Conservation (phyloP, 352 stramenopile genomes). For the Pythium rishiriense region DNA sequence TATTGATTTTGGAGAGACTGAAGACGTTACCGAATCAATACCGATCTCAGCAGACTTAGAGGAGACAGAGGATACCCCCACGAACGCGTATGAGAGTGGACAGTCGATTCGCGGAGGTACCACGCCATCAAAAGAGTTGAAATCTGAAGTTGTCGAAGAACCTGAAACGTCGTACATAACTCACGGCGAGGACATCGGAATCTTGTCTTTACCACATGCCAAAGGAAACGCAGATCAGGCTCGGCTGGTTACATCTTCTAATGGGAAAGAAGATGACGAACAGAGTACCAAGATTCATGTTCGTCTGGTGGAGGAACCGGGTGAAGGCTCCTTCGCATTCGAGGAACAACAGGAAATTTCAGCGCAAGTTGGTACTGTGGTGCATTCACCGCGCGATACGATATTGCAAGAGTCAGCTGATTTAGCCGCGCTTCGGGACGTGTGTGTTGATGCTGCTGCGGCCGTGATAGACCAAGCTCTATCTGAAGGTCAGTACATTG, state of each 20-base stretch:
- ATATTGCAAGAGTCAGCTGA: background rate
- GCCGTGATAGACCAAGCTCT: slow-evolving; percentile 12
- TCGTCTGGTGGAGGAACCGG: background rate
- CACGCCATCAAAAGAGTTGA: too few species aligned
- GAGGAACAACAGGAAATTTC: background rate
- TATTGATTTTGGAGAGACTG: background rate
- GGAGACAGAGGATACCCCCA: background rate
- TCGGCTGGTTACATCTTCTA: background rate
- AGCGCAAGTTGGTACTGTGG: background rate
- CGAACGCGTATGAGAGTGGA: background rate
- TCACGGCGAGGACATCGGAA: background rate
- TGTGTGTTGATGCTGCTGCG: slow-evolving; percentile 1
- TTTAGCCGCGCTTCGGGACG: slow-evolving; percentile 1
- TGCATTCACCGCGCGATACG: background rate
- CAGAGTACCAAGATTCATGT: background rate
- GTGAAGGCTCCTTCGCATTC: background rate
- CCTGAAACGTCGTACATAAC: background rate
- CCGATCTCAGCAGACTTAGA: background rate
- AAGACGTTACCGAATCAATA: background rate
- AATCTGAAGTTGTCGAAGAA: too few species aligned
- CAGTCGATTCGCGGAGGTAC: too few species aligned
- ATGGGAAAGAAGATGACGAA: background rate
- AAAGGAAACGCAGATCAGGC: background rate
- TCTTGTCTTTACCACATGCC: background rate
- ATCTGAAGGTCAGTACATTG: slow-evolving; percentile 1